phyloP scores from a whole-genome alignment of 495 filamentous ascomycete genomes.

The Xylaria intraflava region DNA sequence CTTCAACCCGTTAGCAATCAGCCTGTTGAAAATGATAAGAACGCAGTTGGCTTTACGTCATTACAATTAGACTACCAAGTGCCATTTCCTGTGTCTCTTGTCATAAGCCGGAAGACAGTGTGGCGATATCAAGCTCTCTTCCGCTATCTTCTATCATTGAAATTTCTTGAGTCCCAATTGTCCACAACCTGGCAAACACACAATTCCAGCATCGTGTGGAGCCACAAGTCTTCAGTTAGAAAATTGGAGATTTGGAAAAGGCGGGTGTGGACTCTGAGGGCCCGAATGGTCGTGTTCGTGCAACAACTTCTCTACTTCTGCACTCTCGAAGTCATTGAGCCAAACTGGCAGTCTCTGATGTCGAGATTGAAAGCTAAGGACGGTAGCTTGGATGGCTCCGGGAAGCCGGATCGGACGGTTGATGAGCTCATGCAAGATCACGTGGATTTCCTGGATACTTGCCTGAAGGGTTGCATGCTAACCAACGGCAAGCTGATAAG shows the following conservation, averaged over 20 bases:
- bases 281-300: slow-evolving; percentile 93
- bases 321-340: slow-evolving; percentile 93
- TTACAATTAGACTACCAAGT: slow-evolving; percentile 90
- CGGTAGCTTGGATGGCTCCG: slow-evolving; percentile 38
- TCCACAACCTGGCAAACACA: slow-evolving; percentile 86
- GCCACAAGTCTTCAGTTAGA: slow-evolving; percentile 64
- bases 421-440: slow-evolving; percentile 99
- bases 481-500: slow-evolving; percentile 89
- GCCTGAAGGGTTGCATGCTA: slow-evolving; percentile 97
- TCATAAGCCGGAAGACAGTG: slow-evolving; percentile 92
- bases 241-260: slow-evolving; percentile 88
- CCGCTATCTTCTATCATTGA: slow-evolving; percentile 80
- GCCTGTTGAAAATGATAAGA: slow-evolving; percentile 69
- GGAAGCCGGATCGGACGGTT: slow-evolving; percentile 70
- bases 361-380: slow-evolving; percentile 62
- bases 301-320: slow-evolving; percentile 96
- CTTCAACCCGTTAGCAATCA: slow-evolving; percentile 44
- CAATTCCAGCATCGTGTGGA: slow-evolving; percentile 76
- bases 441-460: slow-evolving; percentile 96
- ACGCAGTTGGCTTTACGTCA: slow-evolving; percentile 81
- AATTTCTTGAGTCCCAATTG: slow-evolving; percentile 79
- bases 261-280: slow-evolving; percentile 81
- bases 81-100: slow-evolving; percentile 92
- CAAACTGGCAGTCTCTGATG: slow-evolving; percentile 94
- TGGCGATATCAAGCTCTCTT: slow-evolving; percentile 95